Evolutionary conservation across 1,139 yeast genomes (phyloP).

Genomic region (Maudiozyma humilis): DNA sequence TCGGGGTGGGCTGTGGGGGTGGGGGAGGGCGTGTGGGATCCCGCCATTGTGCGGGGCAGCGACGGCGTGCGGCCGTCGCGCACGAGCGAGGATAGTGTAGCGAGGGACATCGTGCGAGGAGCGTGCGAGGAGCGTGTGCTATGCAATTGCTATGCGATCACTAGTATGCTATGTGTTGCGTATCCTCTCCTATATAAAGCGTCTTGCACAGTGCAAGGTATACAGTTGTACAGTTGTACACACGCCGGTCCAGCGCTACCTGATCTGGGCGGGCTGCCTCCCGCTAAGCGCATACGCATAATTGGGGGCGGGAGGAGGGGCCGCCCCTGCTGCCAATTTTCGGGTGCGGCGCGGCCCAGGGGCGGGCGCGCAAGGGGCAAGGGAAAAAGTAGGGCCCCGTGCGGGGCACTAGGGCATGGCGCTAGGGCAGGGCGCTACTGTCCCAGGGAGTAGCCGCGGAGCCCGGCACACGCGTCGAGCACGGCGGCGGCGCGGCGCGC

Average conservation of each 20-base stretch:
- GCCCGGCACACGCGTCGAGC: neutral
- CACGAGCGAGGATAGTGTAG: neutral
- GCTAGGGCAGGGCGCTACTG: no score
- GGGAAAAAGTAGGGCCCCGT: no score
- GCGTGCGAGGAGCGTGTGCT: no score
- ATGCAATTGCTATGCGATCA: no score
- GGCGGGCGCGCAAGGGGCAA: no score
- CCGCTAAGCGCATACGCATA: neutral
- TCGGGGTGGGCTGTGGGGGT: neutral
- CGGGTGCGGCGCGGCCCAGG: neutral
- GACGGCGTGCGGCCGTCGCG: neutral
- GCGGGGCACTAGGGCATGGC: no score
- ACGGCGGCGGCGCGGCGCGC: constrained; percentile 5
- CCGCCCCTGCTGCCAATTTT: neutral
- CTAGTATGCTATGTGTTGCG: no score
- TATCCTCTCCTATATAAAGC: neutral
- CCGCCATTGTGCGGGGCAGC: neutral
- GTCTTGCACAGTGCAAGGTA: no score
- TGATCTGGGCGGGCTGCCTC: neutral
- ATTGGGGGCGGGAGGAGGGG: neutral
- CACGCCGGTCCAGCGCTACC: no score
- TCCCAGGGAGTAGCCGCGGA: neutral
- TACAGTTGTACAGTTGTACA: no score
- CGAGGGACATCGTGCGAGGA: no score
- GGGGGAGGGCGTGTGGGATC: neutral